Percentiles rank a stretch among this genome's conserved stretches.
These are phyloP conservation scores for Tetrahymena malaccensis DNA, from an alignment of 73 alveolate genomes.

Conservation along the genomic window DNA sequence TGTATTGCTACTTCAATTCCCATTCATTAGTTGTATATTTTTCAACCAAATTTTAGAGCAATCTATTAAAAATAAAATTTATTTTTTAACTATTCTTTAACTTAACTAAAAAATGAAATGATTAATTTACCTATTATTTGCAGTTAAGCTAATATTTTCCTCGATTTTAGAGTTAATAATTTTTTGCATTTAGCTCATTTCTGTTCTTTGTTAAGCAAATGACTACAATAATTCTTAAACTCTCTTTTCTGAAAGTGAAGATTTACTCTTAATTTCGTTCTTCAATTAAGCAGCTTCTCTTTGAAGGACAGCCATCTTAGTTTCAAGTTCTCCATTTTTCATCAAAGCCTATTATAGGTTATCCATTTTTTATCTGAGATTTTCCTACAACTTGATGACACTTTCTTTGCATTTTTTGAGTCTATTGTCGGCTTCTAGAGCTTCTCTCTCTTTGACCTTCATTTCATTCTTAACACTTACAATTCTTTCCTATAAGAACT, in stretches of 20 bases:
- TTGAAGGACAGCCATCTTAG: background rate
- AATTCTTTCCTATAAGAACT: background rate
- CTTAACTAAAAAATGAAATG: background rate
- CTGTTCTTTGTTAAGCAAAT: background rate
- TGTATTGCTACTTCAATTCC: background rate
- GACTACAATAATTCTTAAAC: background rate
- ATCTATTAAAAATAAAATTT: background rate
- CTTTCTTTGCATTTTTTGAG: background rate
- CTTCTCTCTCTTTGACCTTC: background rate
- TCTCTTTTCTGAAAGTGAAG: background rate
- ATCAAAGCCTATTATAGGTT: background rate
- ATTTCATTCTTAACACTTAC: background rate
- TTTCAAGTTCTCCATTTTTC: background rate
- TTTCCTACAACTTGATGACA: background rate
- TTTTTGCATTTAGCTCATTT: background rate
- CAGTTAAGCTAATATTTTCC: background rate
- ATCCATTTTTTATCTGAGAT: background rate
- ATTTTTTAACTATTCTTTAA: background rate
- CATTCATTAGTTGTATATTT: background rate
- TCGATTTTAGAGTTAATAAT: background rate
- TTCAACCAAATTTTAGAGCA: background rate
- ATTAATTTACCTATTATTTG: background rate
- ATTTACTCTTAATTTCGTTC: background rate
- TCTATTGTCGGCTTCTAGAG: background rate
- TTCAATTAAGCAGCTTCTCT: background rate